Evolutionary conservation across 169 alveolate genomes (phyloP), one percentile per base, ranked within the genome.

Genomic region (Miamiensis avidus): DNA sequence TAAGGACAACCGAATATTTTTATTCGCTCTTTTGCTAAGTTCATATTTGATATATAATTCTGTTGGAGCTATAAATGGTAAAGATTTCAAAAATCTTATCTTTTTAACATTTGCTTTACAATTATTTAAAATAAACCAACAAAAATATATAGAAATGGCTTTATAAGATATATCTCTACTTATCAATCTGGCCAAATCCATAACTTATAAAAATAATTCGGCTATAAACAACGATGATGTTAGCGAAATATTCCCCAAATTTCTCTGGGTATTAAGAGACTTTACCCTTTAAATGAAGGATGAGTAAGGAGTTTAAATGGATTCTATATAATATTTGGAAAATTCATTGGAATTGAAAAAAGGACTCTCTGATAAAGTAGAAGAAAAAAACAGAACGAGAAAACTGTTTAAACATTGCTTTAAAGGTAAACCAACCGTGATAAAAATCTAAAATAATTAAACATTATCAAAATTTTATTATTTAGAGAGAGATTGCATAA

Each of bases 201-300:
- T 49, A 79, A 87, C 73, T 49, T 49, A 49, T 49, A 49, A 20
- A 49, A 49, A 49, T 49, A 20, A 20, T 4, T 49, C 69, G 4
- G 88, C 88, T 25, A 89, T 94, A 29, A 87, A 94, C 86, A 90
- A 90, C 49, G 95, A 91, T 81, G 93, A 92, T 69, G 83, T 92
- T 0, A 91, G 92, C 34, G 84, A 91, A 81, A 91, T 86, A 34
- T 94, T 94, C 82, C 97, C 97, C 33, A 81, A 89, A 34, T 92
- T 94, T 83, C 82, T 94, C n/a, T 94, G 97, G 97, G 89, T 94
- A 0, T 88, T 94, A 25, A 89, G 97, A 72, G 97, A 94, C 85
- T 94, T 94, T 86, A 88, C 96, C 27, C 86, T 94, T 28, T 85
- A 90, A 85, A 84, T 94, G 65, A 88, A 88, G 49, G 94, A 93